A percentile compares a stretch with the other conserved stretches of the same genome.
These are phyloP conservation scores for Deinandra increscens DNA, from an alignment of 129 eudicot species.

Conservation along the genomic window DNA sequence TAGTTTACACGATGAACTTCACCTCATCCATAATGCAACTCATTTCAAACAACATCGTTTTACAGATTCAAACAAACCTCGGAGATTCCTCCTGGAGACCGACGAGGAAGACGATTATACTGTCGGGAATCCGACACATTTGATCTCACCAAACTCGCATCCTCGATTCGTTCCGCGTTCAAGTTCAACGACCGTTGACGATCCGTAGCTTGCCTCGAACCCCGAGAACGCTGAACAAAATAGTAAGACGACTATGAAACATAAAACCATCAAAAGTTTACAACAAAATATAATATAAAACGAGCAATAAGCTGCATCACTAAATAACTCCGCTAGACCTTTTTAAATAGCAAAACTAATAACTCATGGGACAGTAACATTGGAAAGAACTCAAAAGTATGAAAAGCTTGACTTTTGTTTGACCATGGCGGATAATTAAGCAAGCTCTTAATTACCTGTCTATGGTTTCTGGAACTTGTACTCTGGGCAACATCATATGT, in stretches of 20 bases:
- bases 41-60: not conserved
- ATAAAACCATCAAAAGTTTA: too few relatives aligned
- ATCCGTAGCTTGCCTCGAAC: constrained; percentile 24
- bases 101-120: constrained; percentile 27
- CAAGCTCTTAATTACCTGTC: too few relatives aligned
- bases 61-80: constrained; percentile 32
- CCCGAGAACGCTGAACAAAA: constrained; percentile 29
- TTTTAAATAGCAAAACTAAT: too few relatives aligned
- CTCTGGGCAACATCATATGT: constrained; percentile 43
- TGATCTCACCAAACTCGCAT: constrained; percentile 18
- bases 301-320: too few relatives aligned
- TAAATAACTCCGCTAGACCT: too few relatives aligned
- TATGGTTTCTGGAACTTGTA: constrained; percentile 25
- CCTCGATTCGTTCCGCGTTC: not conserved
- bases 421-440: not conserved
- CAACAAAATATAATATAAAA: too few relatives aligned
- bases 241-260: too few relatives aligned
- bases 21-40: constrained; percentile 13
- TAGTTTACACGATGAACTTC: not conserved
- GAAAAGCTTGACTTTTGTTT: not conserved
- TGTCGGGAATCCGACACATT: constrained; percentile 37
- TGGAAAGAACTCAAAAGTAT: too few relatives aligned
- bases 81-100: constrained; percentile 37
- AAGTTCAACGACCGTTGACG: constrained; percentile 24
- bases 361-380: too few relatives aligned